phyloP scores from a whole-genome alignment of 1,284 basidiomycete species.

The Mycena citricolor region DNA sequence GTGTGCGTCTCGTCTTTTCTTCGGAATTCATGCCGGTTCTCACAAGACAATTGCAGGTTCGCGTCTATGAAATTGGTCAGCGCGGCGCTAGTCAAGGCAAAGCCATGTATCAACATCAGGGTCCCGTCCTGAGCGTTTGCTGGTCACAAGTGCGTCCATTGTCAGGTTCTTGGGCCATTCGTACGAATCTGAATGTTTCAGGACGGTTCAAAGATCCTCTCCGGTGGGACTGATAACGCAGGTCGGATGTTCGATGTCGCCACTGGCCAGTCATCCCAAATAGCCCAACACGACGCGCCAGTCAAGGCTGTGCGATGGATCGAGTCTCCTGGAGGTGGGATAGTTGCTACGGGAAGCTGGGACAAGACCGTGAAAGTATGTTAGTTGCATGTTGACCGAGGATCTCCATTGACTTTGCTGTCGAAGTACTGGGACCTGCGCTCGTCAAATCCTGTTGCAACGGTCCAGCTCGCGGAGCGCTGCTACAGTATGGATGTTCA shows the following conservation, averaged over 20 bases:
- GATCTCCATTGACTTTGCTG: too few relatives aligned
- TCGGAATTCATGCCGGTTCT: conserved; percentile 1
- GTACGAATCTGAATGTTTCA: too few relatives aligned
- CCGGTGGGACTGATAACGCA: conserved; percentile 83
- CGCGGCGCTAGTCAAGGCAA: conserved; percentile 69
- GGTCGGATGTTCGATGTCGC: conserved; percentile 80
- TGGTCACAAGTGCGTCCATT: conserved; percentile 69
- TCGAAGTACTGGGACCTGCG: conserved; percentile 92
- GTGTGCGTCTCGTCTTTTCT: conserved; percentile 44
- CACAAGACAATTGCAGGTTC: conserved; percentile 39
- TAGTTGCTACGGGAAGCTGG: conserved; percentile 88
- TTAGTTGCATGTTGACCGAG: background rate
- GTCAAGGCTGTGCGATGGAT: conserved; percentile 79
- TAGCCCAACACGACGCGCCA: conserved; percentile 84
- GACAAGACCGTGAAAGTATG: conserved; percentile 86
- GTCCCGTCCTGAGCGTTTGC: conserved; percentile 77
- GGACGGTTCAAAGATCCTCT: conserved; percentile 83
- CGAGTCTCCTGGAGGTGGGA: conserved; percentile 64
- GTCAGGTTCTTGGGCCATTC: background rate
- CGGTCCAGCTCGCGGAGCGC: conserved; percentile 82
- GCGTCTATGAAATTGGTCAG: conserved; percentile 61
- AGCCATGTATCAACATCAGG: conserved; percentile 83
- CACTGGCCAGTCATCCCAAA: conserved; percentile 69
- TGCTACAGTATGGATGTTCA: conserved; percentile 87
- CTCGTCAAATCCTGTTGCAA: conserved; percentile 69